A percentile compares a stretch with the other conserved stretches of the same genome.
phyloP scores from a whole-genome alignment of 441 rosid species.

The Francoa sonchifolia region DNA sequence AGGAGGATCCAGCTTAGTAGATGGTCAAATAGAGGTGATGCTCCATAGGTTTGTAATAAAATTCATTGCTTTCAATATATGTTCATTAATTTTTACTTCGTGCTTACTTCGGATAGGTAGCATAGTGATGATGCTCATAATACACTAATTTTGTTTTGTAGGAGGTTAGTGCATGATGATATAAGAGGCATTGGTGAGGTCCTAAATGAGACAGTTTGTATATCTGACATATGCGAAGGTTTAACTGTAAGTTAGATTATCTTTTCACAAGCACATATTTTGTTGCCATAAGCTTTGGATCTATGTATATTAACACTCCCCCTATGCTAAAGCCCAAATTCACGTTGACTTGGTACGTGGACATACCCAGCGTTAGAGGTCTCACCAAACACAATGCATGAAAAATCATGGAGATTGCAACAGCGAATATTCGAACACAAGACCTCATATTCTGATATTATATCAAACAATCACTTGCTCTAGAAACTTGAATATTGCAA shows the following conservation, averaged over 20 bases:
- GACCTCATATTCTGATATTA: too few species aligned
- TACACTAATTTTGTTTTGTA: conserved; percentile 13
- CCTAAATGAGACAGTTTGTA: conserved; percentile 59
- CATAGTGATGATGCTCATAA: conserved; percentile 4
- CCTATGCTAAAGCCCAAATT: background rate
- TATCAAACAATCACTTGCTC: too few species aligned
- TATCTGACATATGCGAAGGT: conserved; percentile 47
- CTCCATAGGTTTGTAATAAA: conserved; percentile 43
- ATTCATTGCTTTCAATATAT: background rate
- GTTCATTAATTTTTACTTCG: background rate
- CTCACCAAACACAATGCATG: too few species aligned
- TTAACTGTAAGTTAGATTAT: conserved; percentile 44
- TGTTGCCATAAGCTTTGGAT: too few species aligned
- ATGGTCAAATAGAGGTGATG: conserved; percentile 65
- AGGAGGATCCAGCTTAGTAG: conserved; percentile 58
- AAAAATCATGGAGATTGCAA: too few species aligned
- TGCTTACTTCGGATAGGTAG: background rate
- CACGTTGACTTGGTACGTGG: too few species aligned
- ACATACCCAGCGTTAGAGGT: too few species aligned
- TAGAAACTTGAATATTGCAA: too few species aligned
- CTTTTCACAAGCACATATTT: too few species aligned
- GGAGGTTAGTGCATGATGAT: conserved; percentile 66
- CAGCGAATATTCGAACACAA: too few species aligned
- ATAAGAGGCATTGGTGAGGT: conserved; percentile 56
- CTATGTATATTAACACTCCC: too few species aligned